Evolutionary conservation across 2,329 filamentous ascomycete species (phyloP).

Genomic region (Beauveria sp.): DNA sequence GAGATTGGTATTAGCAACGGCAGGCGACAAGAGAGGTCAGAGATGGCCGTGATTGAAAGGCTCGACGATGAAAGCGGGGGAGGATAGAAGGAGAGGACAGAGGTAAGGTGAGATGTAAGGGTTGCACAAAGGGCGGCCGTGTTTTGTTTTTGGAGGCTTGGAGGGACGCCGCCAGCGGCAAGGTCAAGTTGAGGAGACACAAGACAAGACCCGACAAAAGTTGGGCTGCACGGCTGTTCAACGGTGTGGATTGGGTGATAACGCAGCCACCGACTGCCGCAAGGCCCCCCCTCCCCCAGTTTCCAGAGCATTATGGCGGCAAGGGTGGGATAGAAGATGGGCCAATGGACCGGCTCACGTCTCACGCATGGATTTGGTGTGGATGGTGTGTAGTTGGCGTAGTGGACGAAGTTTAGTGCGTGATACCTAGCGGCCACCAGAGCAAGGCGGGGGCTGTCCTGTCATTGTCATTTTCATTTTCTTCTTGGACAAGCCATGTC

Average conservation of each 20-base stretch:
- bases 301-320: slow-evolving; percentile 7
- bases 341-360: slow-evolving; percentile 1
- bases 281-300: slow-evolving; percentile 6
- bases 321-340: slow-evolving; percentile 5
- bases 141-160: not conserved
- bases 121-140: not conserved
- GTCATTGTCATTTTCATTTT: not conserved
- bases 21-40: not conserved
- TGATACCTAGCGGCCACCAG: not conserved
- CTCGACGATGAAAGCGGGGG: not conserved
- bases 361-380: not conserved
- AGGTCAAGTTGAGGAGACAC: slow-evolving; percentile 8
- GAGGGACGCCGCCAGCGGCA: slow-evolving; percentile 5
- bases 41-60: not conserved
- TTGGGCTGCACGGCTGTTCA: slow-evolving; percentile 9
- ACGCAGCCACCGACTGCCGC: slow-evolving; percentile 9
- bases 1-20: not conserved
- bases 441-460: not conserved
- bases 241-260: slow-evolving; percentile 12
- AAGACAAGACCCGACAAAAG: not conserved
- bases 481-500: not conserved
- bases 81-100: not conserved
- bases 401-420: not conserved
- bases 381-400: not conserved
- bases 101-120: not conserved